A percentile compares a stretch with the other conserved stretches of the same genome.
Evolutionary conservation across 2,329 filamentous ascomycete genomes (phyloP).

Genomic region (Lasiodiplodia theobromae): DNA sequence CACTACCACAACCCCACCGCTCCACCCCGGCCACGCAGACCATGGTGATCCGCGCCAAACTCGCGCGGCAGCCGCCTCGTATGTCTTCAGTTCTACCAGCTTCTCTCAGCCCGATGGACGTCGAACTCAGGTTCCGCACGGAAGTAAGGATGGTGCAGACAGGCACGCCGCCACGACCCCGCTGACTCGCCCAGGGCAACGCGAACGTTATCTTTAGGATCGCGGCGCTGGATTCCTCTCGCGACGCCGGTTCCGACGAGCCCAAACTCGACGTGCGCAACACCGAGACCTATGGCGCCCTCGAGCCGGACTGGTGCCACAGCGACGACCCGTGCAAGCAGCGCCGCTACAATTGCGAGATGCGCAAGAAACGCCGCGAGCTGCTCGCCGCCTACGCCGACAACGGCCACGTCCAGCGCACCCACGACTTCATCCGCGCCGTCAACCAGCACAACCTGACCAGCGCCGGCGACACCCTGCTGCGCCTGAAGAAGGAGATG

Average conservation of each 20-base stretch:
- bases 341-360: conserved; percentile 23
- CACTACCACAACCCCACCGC: conserved; percentile 28
- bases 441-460: conserved; percentile 27
- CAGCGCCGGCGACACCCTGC: conserved; percentile 23
- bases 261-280: neutral
- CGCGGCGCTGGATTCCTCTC: neutral
- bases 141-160: conserved; percentile 27
- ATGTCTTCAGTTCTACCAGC: conserved; percentile 26
- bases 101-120: conserved; percentile 13
- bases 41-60: conserved; percentile 30
- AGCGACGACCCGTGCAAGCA: conserved; percentile 18
- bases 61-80: conserved; percentile 26
- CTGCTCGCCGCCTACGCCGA: conserved; percentile 8
- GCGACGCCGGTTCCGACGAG: neutral
- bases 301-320: conserved; percentile 30
- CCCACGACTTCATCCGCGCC: conserved; percentile 8
- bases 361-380: conserved; percentile 11
- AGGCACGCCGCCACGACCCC: neutral
- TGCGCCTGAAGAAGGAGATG: conserved; percentile 29
- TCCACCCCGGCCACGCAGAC: conserved; percentile 28
- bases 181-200: conserved; percentile 29
- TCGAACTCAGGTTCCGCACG: conserved; percentile 29
- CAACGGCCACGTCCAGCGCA: neutral
- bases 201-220: conserved; percentile 30
- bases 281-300: neutral